Conservation (phyloP, 768 basidiomycete genomes). For the Ephemerocybe angulata region DNA sequence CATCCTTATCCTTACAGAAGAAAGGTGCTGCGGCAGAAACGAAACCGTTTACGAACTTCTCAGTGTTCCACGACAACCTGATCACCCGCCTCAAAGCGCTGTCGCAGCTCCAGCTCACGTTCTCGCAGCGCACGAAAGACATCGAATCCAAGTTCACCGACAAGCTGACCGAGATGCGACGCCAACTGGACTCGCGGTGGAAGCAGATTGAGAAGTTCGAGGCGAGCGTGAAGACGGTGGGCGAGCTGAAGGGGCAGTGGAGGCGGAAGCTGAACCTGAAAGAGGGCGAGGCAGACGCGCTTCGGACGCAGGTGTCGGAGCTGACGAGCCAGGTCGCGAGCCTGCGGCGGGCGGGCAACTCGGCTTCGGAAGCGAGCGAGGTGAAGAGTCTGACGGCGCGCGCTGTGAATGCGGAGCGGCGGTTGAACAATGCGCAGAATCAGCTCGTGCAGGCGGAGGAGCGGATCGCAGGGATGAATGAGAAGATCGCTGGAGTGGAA, state of each 20-base stretch:
- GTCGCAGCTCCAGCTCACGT: slow-evolving; percentile 79
- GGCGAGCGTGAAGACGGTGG: slow-evolving; percentile 72
- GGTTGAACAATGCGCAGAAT: slow-evolving; percentile 81
- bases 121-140: slow-evolving; percentile 82
- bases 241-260: slow-evolving; percentile 81
- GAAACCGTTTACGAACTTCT: slow-evolving; percentile 91
- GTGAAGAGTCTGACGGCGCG: slow-evolving; percentile 66
- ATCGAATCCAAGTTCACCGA: slow-evolving; percentile 71
- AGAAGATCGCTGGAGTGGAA: slow-evolving; percentile 76
- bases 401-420: slow-evolving; percentile 80
- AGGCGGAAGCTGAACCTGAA: slow-evolving; percentile 75
- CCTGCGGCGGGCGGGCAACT: slow-evolving; percentile 57
- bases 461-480: slow-evolving; percentile 91
- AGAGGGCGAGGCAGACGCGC: slow-evolving; percentile 84
- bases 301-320: slow-evolving; percentile 57
- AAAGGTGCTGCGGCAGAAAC: slow-evolving; percentile 75
- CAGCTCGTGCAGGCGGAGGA: slow-evolving; percentile 82
- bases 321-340: slow-evolving; percentile 65
- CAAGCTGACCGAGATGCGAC: slow-evolving; percentile 73
- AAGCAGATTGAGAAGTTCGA: slow-evolving; percentile 93
- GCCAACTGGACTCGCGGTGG: slow-evolving; percentile 86
- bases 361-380: slow-evolving; percentile 64
- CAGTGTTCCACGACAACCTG: slow-evolving; percentile 92
- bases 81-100: slow-evolving; percentile 83
- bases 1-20: slow-evolving; percentile 44